Evolutionary conservation across 2,329 filamentous ascomycete species (phyloP), one percentile per base, ranked within the genome.

Genomic region (Cercospora sp.): DNA sequence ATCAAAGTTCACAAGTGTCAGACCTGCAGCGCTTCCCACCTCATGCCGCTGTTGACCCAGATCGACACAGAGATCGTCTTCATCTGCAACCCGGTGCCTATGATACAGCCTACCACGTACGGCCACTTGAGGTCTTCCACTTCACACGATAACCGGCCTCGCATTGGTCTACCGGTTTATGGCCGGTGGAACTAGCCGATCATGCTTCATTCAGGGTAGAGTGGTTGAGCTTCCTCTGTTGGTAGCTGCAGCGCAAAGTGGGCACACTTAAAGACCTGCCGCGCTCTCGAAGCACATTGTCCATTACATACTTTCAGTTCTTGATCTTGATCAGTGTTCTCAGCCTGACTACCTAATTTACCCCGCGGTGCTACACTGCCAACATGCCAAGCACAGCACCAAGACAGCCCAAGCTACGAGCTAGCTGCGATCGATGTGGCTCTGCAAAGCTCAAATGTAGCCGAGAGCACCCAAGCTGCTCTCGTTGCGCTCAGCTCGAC

Each of bases 391-490:
- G 30, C 18, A 60, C 31, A 20, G 57, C 57, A 20, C 57, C 26
- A 33, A 26, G 57, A 20, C 57, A 31, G 31, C 57, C 57, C 57
- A 60, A 40, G 31, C 57, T 60, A 36, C 57, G 57, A 9, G 57
- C 57, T 20, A 60, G 57, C 57, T 60, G 57, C 57, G 57, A 60
- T 60, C 26, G 57, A 33, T 60, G 57, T 40, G 57, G 57, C 16
- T 36, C 31, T 26, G 26, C 57, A 16, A 60, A 60, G 57, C 31
- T 60, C 23, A 60, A 40, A 36, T 60, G 57, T 13, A 28, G 30
- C 20, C 28, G 57, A 12, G 23, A 60, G 30, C 57, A 60, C 13
- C 57, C 31, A n/a, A 31, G 23, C 18, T 60, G 57, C 31, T 26
- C 23, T 23, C 57, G 57, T 8, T 60, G 57, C 20, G 23, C 28